These are phyloP conservation scores for Penicillium polonicum DNA, from an alignment of 2,329 filamentous ascomycete species.

Conservation along the genomic window DNA sequence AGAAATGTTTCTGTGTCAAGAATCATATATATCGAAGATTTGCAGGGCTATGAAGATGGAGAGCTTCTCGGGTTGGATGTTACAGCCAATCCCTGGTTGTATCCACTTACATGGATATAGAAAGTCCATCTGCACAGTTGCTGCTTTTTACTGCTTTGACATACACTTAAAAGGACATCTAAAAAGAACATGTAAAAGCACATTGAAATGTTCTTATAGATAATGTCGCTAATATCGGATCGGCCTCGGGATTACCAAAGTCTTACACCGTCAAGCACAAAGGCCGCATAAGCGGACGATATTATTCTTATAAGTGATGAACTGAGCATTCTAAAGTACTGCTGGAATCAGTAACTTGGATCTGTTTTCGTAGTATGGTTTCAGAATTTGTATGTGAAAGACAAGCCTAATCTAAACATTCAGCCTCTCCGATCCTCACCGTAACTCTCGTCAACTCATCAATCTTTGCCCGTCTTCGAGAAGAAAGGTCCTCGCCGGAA, in stretches of 20 bases:
- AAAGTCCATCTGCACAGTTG: too few species aligned
- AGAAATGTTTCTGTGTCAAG: too few species aligned
- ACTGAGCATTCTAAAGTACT: background rate
- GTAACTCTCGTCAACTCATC: background rate
- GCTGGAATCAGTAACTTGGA: fast-evolving
- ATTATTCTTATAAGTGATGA: background rate
- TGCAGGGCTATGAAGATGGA: background rate
- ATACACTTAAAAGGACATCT: too few species aligned
- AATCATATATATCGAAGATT: too few species aligned
- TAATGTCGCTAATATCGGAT: too few species aligned
- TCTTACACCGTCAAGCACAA: too few species aligned
- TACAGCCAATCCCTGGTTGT: too few species aligned
- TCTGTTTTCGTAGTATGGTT: background rate
- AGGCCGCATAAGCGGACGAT: background rate
- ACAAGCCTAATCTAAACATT: background rate
- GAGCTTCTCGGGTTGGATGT: background rate
- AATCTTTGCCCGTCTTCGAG: background rate
- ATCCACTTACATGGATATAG: too few species aligned
- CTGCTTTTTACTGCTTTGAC: too few species aligned
- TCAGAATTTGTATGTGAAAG: background rate
- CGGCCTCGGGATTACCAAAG: too few species aligned
- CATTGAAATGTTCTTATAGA: too few species aligned
- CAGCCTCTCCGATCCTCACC: background rate
- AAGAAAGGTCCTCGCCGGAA: conserved; percentile 3
- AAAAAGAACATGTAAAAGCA: too few species aligned